These are phyloP conservation scores for Seiridium cupressi DNA, from an alignment of 2,329 filamentous ascomycete genomes.

Conservation along the genomic window DNA sequence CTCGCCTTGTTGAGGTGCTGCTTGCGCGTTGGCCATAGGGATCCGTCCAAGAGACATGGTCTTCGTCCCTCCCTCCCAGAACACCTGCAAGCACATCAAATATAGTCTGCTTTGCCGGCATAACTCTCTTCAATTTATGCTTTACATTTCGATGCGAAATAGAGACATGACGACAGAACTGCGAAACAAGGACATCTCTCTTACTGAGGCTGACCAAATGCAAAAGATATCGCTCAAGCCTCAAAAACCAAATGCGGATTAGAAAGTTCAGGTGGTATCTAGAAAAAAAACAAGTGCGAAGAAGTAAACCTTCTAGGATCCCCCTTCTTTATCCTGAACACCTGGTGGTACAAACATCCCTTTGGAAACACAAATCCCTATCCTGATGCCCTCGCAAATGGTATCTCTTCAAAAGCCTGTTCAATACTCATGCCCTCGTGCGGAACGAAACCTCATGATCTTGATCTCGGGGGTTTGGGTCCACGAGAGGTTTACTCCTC, in stretches of 20 bases:
- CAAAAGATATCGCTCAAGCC: not conserved
- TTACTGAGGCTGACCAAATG: not conserved
- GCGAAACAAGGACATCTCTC: too few relatives aligned
- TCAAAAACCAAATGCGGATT: not conserved
- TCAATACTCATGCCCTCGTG: not conserved
- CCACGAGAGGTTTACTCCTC: slow-evolving; percentile 43
- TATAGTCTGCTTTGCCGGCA: too few relatives aligned
- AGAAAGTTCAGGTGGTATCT: not conserved
- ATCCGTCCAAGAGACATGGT: too few relatives aligned
- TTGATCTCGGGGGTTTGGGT: not conserved
- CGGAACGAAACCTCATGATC: not conserved
- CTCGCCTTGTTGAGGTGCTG: too few relatives aligned
- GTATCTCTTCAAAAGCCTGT: not conserved
- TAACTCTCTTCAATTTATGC: too few relatives aligned
- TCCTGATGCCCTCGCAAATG: not conserved
- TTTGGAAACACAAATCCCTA: not conserved
- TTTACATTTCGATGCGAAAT: too few relatives aligned
- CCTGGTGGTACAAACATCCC: not conserved
- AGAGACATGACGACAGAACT: too few relatives aligned
- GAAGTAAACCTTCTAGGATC: slow-evolving; percentile 1
- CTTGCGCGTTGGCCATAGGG: too few relatives aligned
- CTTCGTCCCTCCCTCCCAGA: too few relatives aligned
- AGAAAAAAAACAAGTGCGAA: not conserved
- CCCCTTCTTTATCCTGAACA: slow-evolving; percentile 5
- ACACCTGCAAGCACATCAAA: too few relatives aligned